A percentile compares a stretch with the other conserved stretches of the same genome.
These are phyloP conservation scores for Phytopythium litorale DNA, from an alignment of 352 stramenopile species.

Conservation along the genomic window DNA sequence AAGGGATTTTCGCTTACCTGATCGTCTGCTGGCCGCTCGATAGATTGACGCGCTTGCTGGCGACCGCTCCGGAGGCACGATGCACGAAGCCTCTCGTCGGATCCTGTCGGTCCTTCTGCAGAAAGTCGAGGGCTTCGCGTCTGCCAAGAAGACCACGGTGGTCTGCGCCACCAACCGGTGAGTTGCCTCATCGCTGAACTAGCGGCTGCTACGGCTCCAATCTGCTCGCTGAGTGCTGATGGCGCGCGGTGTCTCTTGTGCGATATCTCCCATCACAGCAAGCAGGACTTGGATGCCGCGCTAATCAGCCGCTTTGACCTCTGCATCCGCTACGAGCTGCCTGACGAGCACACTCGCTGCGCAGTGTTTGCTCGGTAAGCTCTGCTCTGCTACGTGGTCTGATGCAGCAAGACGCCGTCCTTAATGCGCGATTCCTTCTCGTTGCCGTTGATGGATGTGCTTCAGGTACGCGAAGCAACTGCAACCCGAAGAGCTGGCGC, in stretches of 20 bases:
- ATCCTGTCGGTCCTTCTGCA: conserved; percentile 91
- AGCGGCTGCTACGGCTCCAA: neutral
- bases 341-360: conserved; percentile 72
- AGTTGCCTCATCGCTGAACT: neutral
- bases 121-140: conserved; percentile 92
- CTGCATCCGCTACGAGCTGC: conserved; percentile 90
- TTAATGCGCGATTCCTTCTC: conserved; percentile 4
- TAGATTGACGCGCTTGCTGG: conserved; percentile 90
- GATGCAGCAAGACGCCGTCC: neutral
- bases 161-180: conserved; percentile 91
- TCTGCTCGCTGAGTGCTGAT: neutral
- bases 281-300: conserved; percentile 91
- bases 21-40: neutral
- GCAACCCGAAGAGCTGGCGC: conserved; percentile 52
- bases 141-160: conserved; percentile 89
- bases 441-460: neutral
- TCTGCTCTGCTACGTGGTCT: neutral
- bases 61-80: conserved; percentile 80
- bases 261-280: conserved; percentile 34
- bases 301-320: conserved; percentile 93
- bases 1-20: neutral
- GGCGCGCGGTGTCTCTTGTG: neutral
- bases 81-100: conserved; percentile 92
- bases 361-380: conserved; percentile 86
- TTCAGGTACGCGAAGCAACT: conserved; percentile 90